Conservation (phyloP, 202 grass and related monocot genomes). For the Alloteropsis angusta region DNA sequence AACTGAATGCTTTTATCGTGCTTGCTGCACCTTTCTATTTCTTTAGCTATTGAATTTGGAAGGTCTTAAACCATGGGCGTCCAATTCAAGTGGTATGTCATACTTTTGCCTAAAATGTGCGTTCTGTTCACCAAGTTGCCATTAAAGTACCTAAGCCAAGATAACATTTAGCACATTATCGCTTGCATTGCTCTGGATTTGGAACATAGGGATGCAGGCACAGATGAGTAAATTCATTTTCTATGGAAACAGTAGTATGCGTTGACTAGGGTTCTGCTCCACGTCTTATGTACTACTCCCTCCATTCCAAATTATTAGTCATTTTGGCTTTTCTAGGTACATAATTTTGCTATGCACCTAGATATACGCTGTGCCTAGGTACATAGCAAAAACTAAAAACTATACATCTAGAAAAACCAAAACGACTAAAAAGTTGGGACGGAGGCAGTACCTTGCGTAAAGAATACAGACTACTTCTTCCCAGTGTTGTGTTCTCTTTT, state of each 20-base stretch:
- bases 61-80: neutral
- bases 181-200: neutral
- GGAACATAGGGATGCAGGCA: neutral
- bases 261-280: neutral
- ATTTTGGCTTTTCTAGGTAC: too few relatives aligned
- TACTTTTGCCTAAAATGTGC: neutral
- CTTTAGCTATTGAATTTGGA: neutral
- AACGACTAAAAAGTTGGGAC: too few relatives aligned
- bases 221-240: neutral
- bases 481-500: neutral
- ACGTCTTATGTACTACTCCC: neutral
- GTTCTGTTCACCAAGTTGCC: neutral
- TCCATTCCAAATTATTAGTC: too few relatives aligned
- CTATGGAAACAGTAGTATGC: neutral
- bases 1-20: neutral
- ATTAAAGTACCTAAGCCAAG: neutral
- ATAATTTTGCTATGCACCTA: too few relatives aligned
- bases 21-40: neutral
- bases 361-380: too few relatives aligned
- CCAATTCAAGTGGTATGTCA: neutral
- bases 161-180: conserved; percentile 6
- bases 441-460: neutral
- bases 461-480: neutral
- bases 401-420: too few relatives aligned
- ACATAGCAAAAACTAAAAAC: too few relatives aligned